A percentile compares a stretch with the other conserved stretches of the same genome.
phyloP scores from a whole-genome alignment of 805 yeast genomes.

The Metschnikowia peoriensis region DNA sequence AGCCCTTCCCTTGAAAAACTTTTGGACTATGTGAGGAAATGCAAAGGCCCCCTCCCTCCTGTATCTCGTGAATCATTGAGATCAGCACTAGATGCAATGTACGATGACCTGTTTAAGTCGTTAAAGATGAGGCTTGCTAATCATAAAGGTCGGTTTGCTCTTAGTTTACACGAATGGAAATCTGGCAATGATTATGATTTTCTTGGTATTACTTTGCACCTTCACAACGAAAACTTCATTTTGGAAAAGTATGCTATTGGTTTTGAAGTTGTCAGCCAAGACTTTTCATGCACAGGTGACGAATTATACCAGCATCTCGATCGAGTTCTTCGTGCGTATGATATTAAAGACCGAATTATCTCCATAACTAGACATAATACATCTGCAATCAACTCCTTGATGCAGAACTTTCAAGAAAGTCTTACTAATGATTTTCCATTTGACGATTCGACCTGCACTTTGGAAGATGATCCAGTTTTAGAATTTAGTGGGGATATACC shows the following conservation, averaged over 20 bases:
- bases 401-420: background rate
- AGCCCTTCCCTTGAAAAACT: conserved; percentile 1
- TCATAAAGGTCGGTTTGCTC: conserved; percentile 1
- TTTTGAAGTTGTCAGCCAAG: background rate
- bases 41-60: background rate
- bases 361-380: conserved; percentile 1
- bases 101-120: background rate
- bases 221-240: background rate
- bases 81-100: background rate
- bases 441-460: background rate
- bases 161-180: conserved; percentile 2
- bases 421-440: background rate
- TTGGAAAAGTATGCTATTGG: background rate
- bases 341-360: conserved; percentile 1
- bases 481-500: conserved; percentile 1
- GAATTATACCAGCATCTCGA: conserved; percentile 2
- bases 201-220: conserved; percentile 3
- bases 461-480: background rate
- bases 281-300: conserved; percentile 1
- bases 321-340: background rate
- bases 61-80: conserved; percentile 1
- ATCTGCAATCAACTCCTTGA: background rate
- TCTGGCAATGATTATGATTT: background rate
- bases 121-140: conserved; percentile 1
- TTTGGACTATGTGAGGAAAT: background rate